A percentile compares a stretch with the other conserved stretches of the same genome.
These are phyloP conservation scores for Mucor irregularis DNA, from an alignment of 371 early-diverging fungal species.

Conservation along the genomic window DNA sequence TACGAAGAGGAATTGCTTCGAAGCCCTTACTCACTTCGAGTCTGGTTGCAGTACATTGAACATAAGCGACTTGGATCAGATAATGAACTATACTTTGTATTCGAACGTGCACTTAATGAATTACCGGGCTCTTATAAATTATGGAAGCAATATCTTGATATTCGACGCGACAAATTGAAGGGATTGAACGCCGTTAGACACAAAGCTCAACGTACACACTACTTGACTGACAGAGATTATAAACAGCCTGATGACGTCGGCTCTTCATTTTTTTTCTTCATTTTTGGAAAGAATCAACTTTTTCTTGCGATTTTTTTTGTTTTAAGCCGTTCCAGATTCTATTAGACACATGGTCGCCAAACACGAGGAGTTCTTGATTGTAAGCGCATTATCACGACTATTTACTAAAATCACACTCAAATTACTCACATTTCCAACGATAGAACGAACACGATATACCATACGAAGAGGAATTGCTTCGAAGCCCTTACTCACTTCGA, in stretches of 20 bases:
- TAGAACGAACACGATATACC: constrained; percentile 72
- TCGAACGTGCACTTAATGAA: constrained; percentile 85
- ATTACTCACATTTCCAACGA: background rate
- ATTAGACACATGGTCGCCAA: constrained; percentile 7
- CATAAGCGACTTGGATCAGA: constrained; percentile 67
- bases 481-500: constrained; percentile 80
- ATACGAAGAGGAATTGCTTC: constrained; percentile 90
- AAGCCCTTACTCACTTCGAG: constrained; percentile 77
- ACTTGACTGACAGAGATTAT: too few relatives aligned
- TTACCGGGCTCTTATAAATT: constrained; percentile 95
- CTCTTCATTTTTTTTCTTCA: background rate
- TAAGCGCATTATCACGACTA: background rate
- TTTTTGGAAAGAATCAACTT: background rate
- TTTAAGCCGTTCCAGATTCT: background rate
- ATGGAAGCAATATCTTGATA: constrained; percentile 90
- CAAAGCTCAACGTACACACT: too few relatives aligned
- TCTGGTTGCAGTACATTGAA: constrained; percentile 91
- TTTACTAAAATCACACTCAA: background rate
- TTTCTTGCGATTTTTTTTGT: background rate
- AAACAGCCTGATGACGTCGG: background rate
- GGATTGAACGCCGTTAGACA: constrained; percentile 50
- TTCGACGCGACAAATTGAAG: constrained; percentile 59
- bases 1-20: constrained; percentile 93
- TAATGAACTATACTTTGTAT: constrained; percentile 62
- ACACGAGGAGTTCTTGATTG: constrained; percentile 26